Percentiles rank a stretch among this genome's conserved stretches.
These are phyloP conservation scores for Boletus sp. DNA, from an alignment of 768 basidiomycete species.

Conservation along the genomic window DNA sequence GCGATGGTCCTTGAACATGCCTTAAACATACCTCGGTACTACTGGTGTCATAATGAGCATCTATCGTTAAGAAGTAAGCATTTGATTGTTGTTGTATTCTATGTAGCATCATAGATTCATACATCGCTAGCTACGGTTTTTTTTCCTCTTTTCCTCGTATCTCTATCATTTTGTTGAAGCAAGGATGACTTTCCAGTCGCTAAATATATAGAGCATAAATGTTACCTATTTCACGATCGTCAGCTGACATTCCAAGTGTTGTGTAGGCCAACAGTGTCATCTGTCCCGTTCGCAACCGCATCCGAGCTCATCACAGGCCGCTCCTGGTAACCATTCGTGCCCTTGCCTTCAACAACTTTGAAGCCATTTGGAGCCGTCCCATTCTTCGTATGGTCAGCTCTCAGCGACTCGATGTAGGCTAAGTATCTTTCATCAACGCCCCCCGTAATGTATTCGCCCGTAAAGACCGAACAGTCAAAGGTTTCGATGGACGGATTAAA, in stretches of 20 bases:
- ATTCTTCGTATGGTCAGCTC: conserved; percentile 79
- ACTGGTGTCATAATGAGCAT: conserved; percentile 4
- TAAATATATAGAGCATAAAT: conserved; percentile 3
- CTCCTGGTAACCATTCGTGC: conserved; percentile 21
- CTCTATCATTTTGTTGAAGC: conserved; percentile 2
- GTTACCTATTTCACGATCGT: conserved; percentile 4
- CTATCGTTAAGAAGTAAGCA: background rate
- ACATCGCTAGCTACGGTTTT: conserved; percentile 6
- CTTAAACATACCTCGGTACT: background rate
- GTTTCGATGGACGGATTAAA: conserved; percentile 72
- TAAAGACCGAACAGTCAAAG: conserved; percentile 98
- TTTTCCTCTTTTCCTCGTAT: conserved; percentile 1
- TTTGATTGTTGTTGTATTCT: conserved; percentile 5
- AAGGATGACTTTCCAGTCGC: background rate
- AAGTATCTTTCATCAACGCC: conserved; percentile 86
- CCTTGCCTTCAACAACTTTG: conserved; percentile 37
- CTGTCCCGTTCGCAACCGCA: conserved; percentile 57
- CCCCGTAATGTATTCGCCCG: conserved; percentile 95
- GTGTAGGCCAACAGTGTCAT: conserved; percentile 78
- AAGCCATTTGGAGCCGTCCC: conserved; percentile 39
- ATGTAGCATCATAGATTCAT: conserved; percentile 15
- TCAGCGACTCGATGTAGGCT: conserved; percentile 63
- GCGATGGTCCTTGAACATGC: conserved; percentile 1
- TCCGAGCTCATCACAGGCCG: conserved; percentile 32
- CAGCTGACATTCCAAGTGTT: conserved; percentile 58